Base-by-base conservation (phyloP, 2,329 filamentous ascomycete species). In the Botryotinia narcissicola region DNA sequence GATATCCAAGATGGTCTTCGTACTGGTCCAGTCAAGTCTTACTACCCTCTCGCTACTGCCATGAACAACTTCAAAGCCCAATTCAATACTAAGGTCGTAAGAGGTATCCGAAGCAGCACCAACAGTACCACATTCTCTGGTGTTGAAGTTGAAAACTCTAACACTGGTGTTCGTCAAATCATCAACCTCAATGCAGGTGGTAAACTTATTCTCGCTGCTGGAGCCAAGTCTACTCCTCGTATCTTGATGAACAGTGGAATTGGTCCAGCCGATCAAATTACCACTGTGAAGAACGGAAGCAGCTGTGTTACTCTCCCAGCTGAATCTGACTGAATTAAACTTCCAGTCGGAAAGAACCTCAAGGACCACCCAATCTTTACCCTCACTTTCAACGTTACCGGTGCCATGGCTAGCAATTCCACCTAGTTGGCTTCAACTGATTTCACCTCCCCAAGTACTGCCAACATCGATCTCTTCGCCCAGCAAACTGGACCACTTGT, bases 11-110 rank as follows among this genome's bases (percentile, higher is more conserved):
- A 89, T 63, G 90, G 90, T 73, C 88, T 91, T 80, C 86, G 91
- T 74, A 89, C 88, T 70, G 91, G 92, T 1, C 91, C 91, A 16
- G 84, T 93, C 79, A 88, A 88, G 16, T 92, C 91, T 1, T 93
- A 93, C 78, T 86, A 93, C 1, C 88, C 90, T 12, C 85, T 86
- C 16, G 90, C 90, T 3, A 84, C 85, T 64, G 83, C 84, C 61
- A 85, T 88, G 71, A 81, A 83, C 64, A 92, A 93, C 83, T 93
- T 93, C 82, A 85, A 87, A 73, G 83, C 93, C 48, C 88, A 87
- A 83, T 88, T 87, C 46, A 88, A 90, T 80, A 91, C 90, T 7
- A 86, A 88, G 62, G 90, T 92, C 32, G 86, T 87, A 75, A 87
- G 91, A 42, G 86, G 92, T 22, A 82, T 92, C n/a, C 89, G 91